Percentiles rank a stretch among this genome's conserved stretches.
Evolutionary conservation across 305 asterid genomes (phyloP).

Genomic region (Fraxinus greggii): DNA sequence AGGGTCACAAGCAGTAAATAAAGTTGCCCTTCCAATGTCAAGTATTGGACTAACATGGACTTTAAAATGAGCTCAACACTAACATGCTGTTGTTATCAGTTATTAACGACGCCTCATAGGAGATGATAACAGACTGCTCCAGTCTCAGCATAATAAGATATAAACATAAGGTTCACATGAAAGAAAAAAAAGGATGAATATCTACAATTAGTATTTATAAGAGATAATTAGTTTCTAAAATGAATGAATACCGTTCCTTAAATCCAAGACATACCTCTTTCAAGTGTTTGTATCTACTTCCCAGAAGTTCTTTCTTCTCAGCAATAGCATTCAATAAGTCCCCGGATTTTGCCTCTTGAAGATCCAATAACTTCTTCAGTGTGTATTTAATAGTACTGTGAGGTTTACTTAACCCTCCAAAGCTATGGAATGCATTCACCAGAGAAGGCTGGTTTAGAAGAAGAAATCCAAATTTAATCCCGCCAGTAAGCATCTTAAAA

Average conservation of each 20-base stretch:
- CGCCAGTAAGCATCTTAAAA: conserved; percentile 83
- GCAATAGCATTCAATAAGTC: conserved; percentile 51
- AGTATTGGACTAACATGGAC: background rate
- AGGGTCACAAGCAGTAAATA: background rate
- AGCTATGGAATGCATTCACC: conserved; percentile 69
- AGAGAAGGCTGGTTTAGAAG: conserved; percentile 62
- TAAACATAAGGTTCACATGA: background rate
- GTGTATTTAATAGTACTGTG: conserved; percentile 78
- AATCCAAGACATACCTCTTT: conserved; percentile 61
- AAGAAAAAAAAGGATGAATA: background rate
- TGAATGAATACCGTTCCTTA: background rate
- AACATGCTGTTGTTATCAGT: background rate
- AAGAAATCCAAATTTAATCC: conserved; percentile 76
- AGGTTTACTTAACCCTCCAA: conserved; percentile 80
- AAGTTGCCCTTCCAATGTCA: background rate
- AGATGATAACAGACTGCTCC: background rate
- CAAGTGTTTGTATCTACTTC: conserved; percentile 60
- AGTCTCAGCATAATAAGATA: background rate
- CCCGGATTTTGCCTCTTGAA: conserved; percentile 54
- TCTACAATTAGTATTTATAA: background rate
- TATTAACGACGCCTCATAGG: background rate
- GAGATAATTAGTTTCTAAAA: background rate
- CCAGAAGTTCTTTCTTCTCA: conserved; percentile 62
- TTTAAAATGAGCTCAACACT: background rate
- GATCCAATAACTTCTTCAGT: conserved; percentile 81